A percentile compares a stretch with the other conserved stretches of the same genome.
phyloP scores from a whole-genome alignment of 306 rosid species.

The Neltuma alba region DNA sequence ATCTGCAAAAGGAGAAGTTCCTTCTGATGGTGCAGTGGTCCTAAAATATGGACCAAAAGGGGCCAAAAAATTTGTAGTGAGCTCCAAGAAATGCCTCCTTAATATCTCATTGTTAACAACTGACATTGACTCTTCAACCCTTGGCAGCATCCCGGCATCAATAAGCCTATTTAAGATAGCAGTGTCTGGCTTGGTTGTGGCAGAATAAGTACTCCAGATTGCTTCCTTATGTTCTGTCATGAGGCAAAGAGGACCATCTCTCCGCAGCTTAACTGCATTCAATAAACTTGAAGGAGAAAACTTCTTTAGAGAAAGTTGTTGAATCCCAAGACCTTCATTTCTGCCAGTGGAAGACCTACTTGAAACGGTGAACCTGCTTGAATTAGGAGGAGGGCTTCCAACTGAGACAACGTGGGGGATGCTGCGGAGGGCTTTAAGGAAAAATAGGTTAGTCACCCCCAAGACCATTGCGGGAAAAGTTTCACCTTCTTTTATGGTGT shows the following conservation, averaged over 20 bases:
- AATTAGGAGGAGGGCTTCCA: constrained; percentile 75
- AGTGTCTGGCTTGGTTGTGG: constrained; percentile 88
- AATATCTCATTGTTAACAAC: constrained; percentile 94
- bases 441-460: constrained; percentile 95
- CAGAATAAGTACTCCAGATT: constrained; percentile 85
- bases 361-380: constrained; percentile 51
- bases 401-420: constrained; percentile 84
- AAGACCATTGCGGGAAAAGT: constrained; percentile 77
- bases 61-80: constrained; percentile 91
- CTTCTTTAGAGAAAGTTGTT: constrained; percentile 70
- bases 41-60: constrained; percentile 93
- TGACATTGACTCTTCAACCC: constrained; percentile 97
- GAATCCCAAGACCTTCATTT: constrained; percentile 73
- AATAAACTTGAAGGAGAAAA: constrained; percentile 82
- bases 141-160: constrained; percentile 88
- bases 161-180: constrained; percentile 88
- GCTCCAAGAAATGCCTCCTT: constrained; percentile 91
- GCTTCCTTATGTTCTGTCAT: constrained; percentile 98
- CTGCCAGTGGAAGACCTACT: constrained; percentile 66
- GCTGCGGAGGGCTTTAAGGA: constrained; percentile 81
- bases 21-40: constrained; percentile 78
- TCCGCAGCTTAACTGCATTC: constrained; percentile 80
- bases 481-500: constrained; percentile 73
- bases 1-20: constrained; percentile 78
- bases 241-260: constrained; percentile 95